Base-by-base conservation (phyloP, 108 stramenopile genomes). In the Cylindrotheca closterium region DNA sequence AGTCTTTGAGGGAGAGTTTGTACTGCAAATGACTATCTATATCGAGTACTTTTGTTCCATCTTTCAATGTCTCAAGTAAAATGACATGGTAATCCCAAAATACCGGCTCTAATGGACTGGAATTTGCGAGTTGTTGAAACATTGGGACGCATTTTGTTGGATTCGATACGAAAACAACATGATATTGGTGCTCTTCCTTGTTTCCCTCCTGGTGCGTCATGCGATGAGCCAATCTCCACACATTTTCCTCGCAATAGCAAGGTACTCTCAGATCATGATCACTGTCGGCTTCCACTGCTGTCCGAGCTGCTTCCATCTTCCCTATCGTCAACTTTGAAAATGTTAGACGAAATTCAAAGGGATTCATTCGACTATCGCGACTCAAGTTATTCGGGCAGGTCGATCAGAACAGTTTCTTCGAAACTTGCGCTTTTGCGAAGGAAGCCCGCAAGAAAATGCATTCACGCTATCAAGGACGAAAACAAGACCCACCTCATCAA, bases 81-180 rank as follows among this genome's bases (percentile, higher is more conserved):
- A 93, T 75, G 8, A 94, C 93, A 73, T 94, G 93, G 74, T 94
- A 94, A 72, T 94, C 93, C 93, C 93, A 94, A 65, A 73, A 86
- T 18, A 77, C 75, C 42, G 85, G 77, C 25, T 72, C 67, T 0
- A 58, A 49, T 29, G 59, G 48, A 26, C 78, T 59, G 3, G 61
- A 34, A 10, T 26, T 42, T 19, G 88, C 89, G 7, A 68, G 51
- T 58, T 94, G 93, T 47, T 64, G 58, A 57, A 86, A 89, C 77
- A 94, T 82, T 4, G 88, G 86, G 26, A 88, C 90, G 51, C 80
- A 83, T 73, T 67, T 65, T 7, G 23, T 32, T 10, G 81, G 69
- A 71, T 91, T 94, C 48, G 86, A 82, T 7, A 91, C 63, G 66
- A 91, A 91, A 0, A 80, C 83, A 24, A 87, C 84, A 51, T 66